Evolutionary conservation across 2,329 filamentous ascomycete genomes (phyloP).

Genomic region (Venturia nashicola): DNA sequence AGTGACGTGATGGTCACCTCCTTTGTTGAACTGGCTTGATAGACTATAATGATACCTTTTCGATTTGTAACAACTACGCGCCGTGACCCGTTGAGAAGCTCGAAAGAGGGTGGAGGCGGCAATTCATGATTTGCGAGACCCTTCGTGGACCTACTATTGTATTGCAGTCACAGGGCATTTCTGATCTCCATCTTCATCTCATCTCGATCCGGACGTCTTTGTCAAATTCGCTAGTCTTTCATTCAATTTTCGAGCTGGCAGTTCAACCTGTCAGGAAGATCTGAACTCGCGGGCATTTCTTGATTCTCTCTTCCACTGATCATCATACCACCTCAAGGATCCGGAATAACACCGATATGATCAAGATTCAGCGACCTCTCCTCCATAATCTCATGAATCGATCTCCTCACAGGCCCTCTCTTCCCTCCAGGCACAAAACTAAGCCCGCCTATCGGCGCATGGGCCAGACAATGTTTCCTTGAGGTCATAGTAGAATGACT

Average conservation of each 20-base stretch:
- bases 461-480: background rate
- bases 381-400: background rate
- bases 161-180: too few species aligned
- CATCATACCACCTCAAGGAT: background rate
- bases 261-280: background rate
- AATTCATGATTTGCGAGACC: too few species aligned
- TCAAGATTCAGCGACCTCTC: background rate
- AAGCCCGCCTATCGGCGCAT: background rate
- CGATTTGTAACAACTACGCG: background rate
- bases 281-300: background rate
- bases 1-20: background rate
- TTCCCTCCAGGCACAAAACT: background rate
- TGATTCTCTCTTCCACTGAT: background rate
- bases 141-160: too few species aligned
- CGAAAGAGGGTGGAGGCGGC: too few species aligned
- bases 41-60: background rate
- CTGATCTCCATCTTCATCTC: too few species aligned
- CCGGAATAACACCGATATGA: conserved; percentile 5
- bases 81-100: background rate
- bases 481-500: background rate
- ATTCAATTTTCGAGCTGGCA: background rate
- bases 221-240: background rate
- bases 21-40: background rate
- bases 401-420: background rate
- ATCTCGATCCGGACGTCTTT: too few species aligned